Percentiles rank a stretch among this genome's conserved stretches.
phyloP scores from a whole-genome alignment of 2,329 filamentous ascomycete genomes.

The Fusarium luffae region DNA sequence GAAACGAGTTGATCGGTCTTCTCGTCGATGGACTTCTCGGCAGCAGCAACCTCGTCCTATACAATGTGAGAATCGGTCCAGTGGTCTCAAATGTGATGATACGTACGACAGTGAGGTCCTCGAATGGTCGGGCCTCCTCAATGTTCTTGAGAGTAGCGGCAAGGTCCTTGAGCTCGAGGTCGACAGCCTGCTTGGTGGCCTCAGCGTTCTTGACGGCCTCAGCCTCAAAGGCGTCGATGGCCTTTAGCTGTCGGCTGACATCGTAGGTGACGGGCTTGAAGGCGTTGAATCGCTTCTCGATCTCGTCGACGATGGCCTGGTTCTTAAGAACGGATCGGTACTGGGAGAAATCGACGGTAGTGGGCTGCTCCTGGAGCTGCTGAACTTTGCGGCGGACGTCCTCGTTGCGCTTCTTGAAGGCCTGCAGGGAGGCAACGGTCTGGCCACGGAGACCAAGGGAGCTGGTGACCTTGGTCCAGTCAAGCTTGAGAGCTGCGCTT shows the following conservation, averaged over 20 bases:
- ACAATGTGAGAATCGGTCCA: constrained; percentile 43
- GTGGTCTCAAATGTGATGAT: constrained; percentile 26
- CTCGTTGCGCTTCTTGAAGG: constrained; percentile 99
- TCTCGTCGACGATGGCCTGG: constrained; percentile 93
- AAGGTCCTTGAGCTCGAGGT: constrained; percentile 92
- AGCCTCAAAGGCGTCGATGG: constrained; percentile 96
- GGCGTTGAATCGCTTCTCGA: constrained; percentile 91
- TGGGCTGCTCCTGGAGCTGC: constrained; percentile 83
- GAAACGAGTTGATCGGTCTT: constrained; percentile 94
- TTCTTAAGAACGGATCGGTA: constrained; percentile 97
- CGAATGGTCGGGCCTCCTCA: constrained; percentile 92
- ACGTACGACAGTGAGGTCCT: constrained; percentile 97
- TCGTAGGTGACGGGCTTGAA: constrained; percentile 97
- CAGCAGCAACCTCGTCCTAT: constrained; percentile 93
- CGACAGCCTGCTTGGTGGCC: constrained; percentile 96
- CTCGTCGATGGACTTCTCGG: constrained; percentile 96
- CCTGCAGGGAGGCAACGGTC: constrained; percentile 88
- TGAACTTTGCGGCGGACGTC: constrained; percentile 95
- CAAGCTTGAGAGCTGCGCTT: constrained; percentile 98
- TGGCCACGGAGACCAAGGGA: constrained; percentile 96
- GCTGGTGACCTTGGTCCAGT: constrained; percentile 95
- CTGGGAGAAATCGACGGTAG: constrained; percentile 89
- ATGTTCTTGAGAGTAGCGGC: constrained; percentile 97
- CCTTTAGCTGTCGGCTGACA: constrained; percentile 92
- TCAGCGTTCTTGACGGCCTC: constrained; percentile 97